Conservation (phyloP, 805 yeast species). For the Candida boidinii region DNA sequence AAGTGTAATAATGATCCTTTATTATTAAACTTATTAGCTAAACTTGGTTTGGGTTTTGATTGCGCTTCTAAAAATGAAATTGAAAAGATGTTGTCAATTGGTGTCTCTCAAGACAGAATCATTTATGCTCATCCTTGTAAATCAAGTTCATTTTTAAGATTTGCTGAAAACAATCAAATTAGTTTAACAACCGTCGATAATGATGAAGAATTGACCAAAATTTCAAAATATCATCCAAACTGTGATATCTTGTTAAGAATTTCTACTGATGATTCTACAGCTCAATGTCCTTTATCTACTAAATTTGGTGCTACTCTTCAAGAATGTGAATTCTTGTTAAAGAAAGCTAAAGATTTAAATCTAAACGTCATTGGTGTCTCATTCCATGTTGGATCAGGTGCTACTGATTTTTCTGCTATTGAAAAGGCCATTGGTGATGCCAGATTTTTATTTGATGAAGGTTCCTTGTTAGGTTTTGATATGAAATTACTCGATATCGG, state of each 20-base stretch:
- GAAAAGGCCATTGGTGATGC: constrained; percentile 69
- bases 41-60: constrained; percentile 73
- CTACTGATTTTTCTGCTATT: constrained; percentile 60
- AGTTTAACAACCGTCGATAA: constrained; percentile 85
- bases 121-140: constrained; percentile 94
- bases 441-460: constrained; percentile 56
- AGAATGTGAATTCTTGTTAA: constrained; percentile 46
- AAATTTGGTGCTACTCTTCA: constrained; percentile 78
- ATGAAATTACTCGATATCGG: constrained; percentile 75
- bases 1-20: constrained; percentile 77
- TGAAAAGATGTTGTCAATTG: constrained; percentile 50
- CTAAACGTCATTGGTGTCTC: constrained; percentile 78
- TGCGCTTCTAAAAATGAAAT: constrained; percentile 91
- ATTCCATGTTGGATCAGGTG: constrained; percentile 95
- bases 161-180: constrained; percentile 50
- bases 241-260: constrained; percentile 71
- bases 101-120: constrained; percentile 57
- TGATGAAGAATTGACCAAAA: constrained; percentile 71
- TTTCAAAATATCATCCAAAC: constrained; percentile 57
- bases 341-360: constrained; percentile 50
- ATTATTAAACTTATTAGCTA: constrained; percentile 48
- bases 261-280: constrained; percentile 80
- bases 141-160: constrained; percentile 71
- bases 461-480: constrained; percentile 32
- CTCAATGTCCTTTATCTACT: constrained; percentile 78